phyloP scores from a whole-genome alignment of 2,329 filamentous ascomycete species.

The Colletotrichum sublineola region DNA sequence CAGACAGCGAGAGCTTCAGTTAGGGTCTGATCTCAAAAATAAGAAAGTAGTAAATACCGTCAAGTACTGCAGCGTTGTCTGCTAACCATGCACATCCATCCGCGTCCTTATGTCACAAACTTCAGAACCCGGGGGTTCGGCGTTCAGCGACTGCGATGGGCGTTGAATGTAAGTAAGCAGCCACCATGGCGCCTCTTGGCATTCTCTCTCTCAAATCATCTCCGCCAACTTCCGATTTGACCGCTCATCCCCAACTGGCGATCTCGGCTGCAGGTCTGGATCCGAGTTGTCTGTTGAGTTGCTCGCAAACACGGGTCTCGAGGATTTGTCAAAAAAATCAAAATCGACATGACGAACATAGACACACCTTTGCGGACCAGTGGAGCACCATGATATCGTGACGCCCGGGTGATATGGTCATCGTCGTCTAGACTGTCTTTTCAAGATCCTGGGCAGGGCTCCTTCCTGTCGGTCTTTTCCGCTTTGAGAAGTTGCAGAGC shows the following conservation, averaged over 20 bases:
- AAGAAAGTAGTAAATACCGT: constrained; percentile 11
- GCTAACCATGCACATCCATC: neutral
- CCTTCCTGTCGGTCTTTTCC: neutral
- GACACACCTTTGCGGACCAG: neutral
- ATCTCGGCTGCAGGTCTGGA: neutral
- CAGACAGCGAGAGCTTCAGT: neutral
- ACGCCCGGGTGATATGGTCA: neutral
- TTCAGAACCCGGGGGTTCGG: neutral
- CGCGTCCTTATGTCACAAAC: neutral
- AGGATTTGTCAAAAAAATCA: neutral
- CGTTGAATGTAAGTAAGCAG: constrained; percentile 5
- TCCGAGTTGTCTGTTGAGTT: neutral
- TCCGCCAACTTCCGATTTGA: neutral
- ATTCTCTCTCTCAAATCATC: neutral
- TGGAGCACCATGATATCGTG: neutral
- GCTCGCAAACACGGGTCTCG: neutral
- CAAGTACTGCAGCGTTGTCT: constrained; percentile 19
- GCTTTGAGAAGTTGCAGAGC: too few relatives aligned
- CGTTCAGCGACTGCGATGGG: too few relatives aligned
- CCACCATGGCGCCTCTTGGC: neutral
- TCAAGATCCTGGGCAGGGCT: neutral
- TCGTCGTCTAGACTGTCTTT: neutral
- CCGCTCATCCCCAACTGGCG: neutral
- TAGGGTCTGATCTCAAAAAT: constrained; percentile 4
- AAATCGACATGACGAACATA: neutral